Percentiles rank a stretch among this genome's conserved stretches.
Evolutionary conservation across 148 eudicot species (phyloP).

Genomic region (Salicornia ramosissima): DNA sequence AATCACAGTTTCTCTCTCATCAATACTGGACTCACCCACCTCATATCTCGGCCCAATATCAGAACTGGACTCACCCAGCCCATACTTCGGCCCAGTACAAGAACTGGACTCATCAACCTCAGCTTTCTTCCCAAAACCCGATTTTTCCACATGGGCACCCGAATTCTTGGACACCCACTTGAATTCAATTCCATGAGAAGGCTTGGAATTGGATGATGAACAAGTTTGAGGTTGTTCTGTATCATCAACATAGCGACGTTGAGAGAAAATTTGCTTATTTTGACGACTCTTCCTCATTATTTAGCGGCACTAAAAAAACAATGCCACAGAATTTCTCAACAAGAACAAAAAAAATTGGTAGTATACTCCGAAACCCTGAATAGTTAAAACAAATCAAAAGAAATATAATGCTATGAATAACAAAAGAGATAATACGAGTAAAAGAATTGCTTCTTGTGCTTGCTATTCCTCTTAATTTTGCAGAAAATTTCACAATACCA

Average conservation of each 20-base stretch:
- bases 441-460: too few species aligned
- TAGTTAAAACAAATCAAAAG: neutral
- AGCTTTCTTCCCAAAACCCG: conserved; percentile 13
- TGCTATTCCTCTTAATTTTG: too few species aligned
- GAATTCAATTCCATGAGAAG: conserved; percentile 13
- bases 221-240: conserved; percentile 1
- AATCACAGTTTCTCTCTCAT: conserved; percentile 24
- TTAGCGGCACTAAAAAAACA: too few species aligned
- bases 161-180: conserved; percentile 29
- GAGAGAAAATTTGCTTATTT: conserved; percentile 18
- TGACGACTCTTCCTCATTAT: conserved; percentile 27
- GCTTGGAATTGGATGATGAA: conserved; percentile 6
- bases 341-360: neutral
- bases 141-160: conserved; percentile 22
- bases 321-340: neutral
- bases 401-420: neutral
- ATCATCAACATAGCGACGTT: neutral
- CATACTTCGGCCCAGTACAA: conserved; percentile 13
- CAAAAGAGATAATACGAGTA: too few species aligned
- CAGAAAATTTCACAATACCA: too few species aligned
- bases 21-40: conserved; percentile 28
- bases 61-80: neutral
- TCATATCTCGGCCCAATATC: conserved; percentile 18
- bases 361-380: neutral
- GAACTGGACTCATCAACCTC: conserved; percentile 30